Base-by-base conservation (phyloP, 352 stramenopile genomes). In the Globisporangium cystogenes region DNA sequence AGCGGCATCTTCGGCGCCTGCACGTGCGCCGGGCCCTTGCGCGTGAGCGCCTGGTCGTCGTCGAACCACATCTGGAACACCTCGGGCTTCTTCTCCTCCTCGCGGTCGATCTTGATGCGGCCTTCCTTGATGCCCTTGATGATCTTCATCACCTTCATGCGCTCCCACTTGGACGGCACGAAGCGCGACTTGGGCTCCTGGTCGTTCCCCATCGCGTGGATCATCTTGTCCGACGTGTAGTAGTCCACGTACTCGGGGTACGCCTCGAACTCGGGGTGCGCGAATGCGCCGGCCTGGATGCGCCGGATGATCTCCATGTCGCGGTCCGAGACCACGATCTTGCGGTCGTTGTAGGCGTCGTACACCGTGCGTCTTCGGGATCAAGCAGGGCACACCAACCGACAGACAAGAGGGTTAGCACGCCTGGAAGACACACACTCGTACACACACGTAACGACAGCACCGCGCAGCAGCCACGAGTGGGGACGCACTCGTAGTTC, bases 281-380 rank as follows among this genome's bases (percentile, higher is more conserved):
- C 87, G 63, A 96, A 97, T 18, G 83, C 87, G 57, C 88, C 85
- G 3, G 86, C 76, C 65, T 99, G 96, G 54, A 99, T 97, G 62
- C 97, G 89, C 26, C 96, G 82, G 61, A 99, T 98, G 39, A 99
- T 91, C 67, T 99, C 95, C 65, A 99, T 87, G 60, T 99, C 96
- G 50, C 97, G 86, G 43, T 97, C 78, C 37, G 95, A 96, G 33
- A 99, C 71, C 24, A 96, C 82, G 29, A 99, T 97, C 64, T 99
- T 96, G 48, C 89, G 93, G 55, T 98, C 97, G 55, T 99, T 99
- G 66, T 99, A 96, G 21, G 89, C 94, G 71, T 99, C 98, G 68
- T 99, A 99, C 40, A 99, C 92, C 0, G 95, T 98, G 42, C 94
- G 86, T 53, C 84, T 95, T 23, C 12, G n/a, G 18, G 7, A 8